Evolutionary conservation across 345 rosid genomes (phyloP).

Genomic region (Rhodamnia argentea): DNA sequence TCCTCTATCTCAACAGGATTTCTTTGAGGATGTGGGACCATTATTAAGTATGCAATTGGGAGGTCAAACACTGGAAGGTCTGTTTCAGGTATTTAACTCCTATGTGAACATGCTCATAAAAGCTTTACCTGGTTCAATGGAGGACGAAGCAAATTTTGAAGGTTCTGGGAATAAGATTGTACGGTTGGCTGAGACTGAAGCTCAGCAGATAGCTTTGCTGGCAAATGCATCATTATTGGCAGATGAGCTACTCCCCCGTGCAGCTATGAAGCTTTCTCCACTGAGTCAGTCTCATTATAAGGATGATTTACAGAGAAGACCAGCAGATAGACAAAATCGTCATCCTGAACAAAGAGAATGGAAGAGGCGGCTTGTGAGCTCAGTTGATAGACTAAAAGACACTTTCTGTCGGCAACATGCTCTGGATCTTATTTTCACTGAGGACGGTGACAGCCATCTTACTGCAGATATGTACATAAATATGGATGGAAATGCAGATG

Average conservation of each 20-base stretch:
- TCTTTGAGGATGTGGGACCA: slow-evolving; percentile 98
- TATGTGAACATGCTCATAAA: slow-evolving; percentile 75
- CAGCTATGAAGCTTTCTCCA: slow-evolving; percentile 90
- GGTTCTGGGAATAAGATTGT: slow-evolving; percentile 75
- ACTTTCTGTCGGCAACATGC: slow-evolving; percentile 95
- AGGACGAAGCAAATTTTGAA: slow-evolving; percentile 84
- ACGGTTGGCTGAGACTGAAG: slow-evolving; percentile 89
- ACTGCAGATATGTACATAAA: slow-evolving; percentile 86
- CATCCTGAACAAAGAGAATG: slow-evolving; percentile 99
- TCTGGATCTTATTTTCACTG: slow-evolving; percentile 93
- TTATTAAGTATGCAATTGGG: slow-evolving; percentile 97
- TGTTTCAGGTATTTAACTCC: slow-evolving; percentile 89
- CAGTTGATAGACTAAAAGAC: slow-evolving; percentile 87
- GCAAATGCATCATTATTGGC: slow-evolving; percentile 97
- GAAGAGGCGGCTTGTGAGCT: slow-evolving; percentile 77
- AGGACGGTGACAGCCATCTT: slow-evolving; percentile 94
- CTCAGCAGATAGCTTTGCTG: slow-evolving; percentile 89
- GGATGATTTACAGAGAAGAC: slow-evolving; percentile 64
- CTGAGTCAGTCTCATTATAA: slow-evolving; percentile 39
- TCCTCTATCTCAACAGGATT: slow-evolving; percentile 46
- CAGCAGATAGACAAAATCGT: slow-evolving; percentile 84
- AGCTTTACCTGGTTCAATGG: slow-evolving; percentile 95
- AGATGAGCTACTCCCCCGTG: slow-evolving; percentile 96
- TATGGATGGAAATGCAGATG: slow-evolving; percentile 71
- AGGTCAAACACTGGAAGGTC: slow-evolving; percentile 84